These are phyloP conservation scores for Aspergillus persii DNA, from an alignment of 2,329 filamentous ascomycete species.

Conservation along the genomic window DNA sequence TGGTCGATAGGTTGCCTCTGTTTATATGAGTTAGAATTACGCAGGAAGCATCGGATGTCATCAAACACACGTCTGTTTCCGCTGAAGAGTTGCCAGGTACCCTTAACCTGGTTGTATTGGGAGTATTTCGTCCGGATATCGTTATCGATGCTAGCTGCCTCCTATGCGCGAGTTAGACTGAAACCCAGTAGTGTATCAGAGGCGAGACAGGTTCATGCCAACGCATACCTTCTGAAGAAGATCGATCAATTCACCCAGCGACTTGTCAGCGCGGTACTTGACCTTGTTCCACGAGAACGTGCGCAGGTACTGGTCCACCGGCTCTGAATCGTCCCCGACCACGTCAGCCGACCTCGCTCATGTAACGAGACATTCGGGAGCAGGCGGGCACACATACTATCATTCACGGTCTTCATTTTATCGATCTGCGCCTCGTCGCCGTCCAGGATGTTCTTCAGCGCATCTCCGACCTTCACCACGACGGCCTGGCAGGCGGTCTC, in stretches of 20 bases:
- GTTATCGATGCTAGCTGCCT: slow-evolving; percentile 87
- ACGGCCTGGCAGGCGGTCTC: slow-evolving; percentile 75
- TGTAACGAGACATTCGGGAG: not conserved
- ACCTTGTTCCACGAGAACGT: slow-evolving; percentile 96
- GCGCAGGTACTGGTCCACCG: slow-evolving; percentile 89
- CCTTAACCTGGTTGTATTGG: slow-evolving; percentile 91
- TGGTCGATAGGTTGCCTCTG: slow-evolving; percentile 89
- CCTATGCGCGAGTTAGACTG: slow-evolving; percentile 50
- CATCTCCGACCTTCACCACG: slow-evolving; percentile 84
- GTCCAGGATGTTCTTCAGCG: slow-evolving; percentile 76
- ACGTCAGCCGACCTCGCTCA: slow-evolving; percentile 5
- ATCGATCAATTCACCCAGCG: slow-evolving; percentile 81
- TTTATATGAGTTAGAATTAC: slow-evolving; percentile 1
- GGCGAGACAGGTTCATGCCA: not conserved
- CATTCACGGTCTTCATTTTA: slow-evolving; percentile 89
- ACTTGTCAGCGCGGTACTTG: slow-evolving; percentile 91
- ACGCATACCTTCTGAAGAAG: slow-evolving; percentile 73
- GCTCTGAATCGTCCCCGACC: slow-evolving; percentile 58
- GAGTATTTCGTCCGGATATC: slow-evolving; percentile 93
- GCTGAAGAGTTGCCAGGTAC: slow-evolving; percentile 77
- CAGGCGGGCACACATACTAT: slow-evolving; percentile 62
- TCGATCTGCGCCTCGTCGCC: slow-evolving; percentile 78
- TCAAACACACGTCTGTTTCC: slow-evolving; percentile 73
- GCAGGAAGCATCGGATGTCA: not conserved
- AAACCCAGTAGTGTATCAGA: not conserved